These are phyloP conservation scores for Murraya paniculata DNA, from an alignment of 345 rosid genomes.

Conservation along the genomic window DNA sequence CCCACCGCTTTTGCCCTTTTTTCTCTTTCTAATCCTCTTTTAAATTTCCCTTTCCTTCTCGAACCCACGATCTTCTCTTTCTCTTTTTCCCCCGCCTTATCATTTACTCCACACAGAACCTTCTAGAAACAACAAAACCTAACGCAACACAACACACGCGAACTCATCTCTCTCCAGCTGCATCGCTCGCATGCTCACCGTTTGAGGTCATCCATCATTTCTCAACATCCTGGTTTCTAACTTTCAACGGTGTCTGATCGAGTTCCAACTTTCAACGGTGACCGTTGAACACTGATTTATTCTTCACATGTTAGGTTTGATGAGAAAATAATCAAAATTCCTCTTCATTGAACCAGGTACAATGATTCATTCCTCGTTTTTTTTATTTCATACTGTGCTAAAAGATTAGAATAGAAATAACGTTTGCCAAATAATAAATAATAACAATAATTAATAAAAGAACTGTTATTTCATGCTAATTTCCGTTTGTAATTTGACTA, in stretches of 20 bases:
- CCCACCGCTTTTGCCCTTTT: slow-evolving; percentile 13
- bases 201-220: background rate
- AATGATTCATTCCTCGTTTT: background rate
- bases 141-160: background rate
- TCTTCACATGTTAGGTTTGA: slow-evolving; percentile 16
- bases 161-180: background rate
- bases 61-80: slow-evolving; percentile 27
- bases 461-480: background rate
- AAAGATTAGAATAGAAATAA: background rate
- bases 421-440: background rate
- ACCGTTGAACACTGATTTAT: background rate
- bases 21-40: background rate
- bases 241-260: slow-evolving; percentile 7
- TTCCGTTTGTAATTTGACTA: background rate
- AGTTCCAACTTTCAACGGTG: background rate
- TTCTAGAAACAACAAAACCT: slow-evolving; percentile 68
- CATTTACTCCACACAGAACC: slow-evolving; percentile 54
- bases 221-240: background rate
- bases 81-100: slow-evolving; percentile 31
- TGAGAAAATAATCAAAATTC: slow-evolving; percentile 8
- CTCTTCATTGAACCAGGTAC: background rate
- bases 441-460: background rate
- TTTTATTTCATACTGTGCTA: background rate
- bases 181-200: background rate
- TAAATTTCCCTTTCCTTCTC: slow-evolving; percentile 30